Evolutionary conservation across 768 basidiomycete genomes (phyloP), one percentile per base, ranked within the genome.

Genomic region (Calocybe indica): DNA sequence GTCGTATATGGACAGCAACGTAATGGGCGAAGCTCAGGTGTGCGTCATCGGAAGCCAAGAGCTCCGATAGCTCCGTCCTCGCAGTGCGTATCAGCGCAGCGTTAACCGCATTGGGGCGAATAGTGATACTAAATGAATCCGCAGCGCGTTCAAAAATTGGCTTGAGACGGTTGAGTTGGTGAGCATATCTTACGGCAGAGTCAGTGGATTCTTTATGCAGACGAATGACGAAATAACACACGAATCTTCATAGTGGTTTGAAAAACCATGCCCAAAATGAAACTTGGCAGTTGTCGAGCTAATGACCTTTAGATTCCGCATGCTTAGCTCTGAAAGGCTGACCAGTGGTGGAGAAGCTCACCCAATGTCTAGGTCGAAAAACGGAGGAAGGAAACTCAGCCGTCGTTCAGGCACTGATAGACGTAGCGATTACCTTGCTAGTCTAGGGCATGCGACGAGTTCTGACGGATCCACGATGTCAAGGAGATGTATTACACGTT

Each of bases 401-500:
- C 35, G 30, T 15, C 37, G 12, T 35, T 29, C 11, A 39, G 43
- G 56, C 72, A n/a, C n/a, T n/a, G 22, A 22, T 22, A 22, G 22
- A 22, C 22, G 22, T 22, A 22, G 22, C 22, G 22, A 4, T 59
- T 60, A 84, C 83, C 82, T 79, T 33, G 81, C 80, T 15, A 72
- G 69, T 44, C 85, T 69, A 13, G 85, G 85, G 57, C 85, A 88
- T n/a, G 85, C 80, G 15, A 85, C 83, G 22, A 82, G 67, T 59
- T 85, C 85, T 86, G 53, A 33, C 4, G 44, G 35, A 10, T 31
- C 28, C 14, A 41, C 37, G n/a, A 22, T 22, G 33, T 47, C 14
- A 54, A 48, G 42, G 35, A 15, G 36, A 9, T 43, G 28, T 29
- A 2, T 12, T 34, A 30, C 38, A 32, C 29, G 7, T 38, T 14